These are phyloP conservation scores for Albifimbria verrucaria DNA, from an alignment of 2,329 filamentous ascomycete genomes.

Conservation along the genomic window DNA sequence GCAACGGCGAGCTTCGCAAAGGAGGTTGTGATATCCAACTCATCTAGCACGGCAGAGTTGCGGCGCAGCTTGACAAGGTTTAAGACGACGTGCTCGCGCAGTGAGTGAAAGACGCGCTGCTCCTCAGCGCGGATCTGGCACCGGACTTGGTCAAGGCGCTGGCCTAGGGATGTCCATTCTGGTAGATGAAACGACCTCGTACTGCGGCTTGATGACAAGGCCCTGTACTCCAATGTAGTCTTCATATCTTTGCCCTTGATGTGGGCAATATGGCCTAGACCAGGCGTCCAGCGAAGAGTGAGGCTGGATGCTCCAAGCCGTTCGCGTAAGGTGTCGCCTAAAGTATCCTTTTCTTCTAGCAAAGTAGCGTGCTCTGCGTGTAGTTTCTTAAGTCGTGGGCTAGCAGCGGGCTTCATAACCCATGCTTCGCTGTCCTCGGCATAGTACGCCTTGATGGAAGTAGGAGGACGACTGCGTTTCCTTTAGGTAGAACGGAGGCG, in stretches of 20 bases:
- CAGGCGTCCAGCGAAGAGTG: slow-evolving; percentile 80
- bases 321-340: slow-evolving; percentile 60
- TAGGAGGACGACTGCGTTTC: slow-evolving; percentile 38
- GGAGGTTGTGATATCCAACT: slow-evolving; percentile 85
- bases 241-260: slow-evolving; percentile 75
- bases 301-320: slow-evolving; percentile 62
- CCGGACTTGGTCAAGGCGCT: slow-evolving; percentile 72
- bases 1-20: slow-evolving; percentile 78
- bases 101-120: slow-evolving; percentile 68
- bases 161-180: slow-evolving; percentile 80
- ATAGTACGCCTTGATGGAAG: slow-evolving; percentile 55
- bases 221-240: slow-evolving; percentile 27
- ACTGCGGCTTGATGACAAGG: slow-evolving; percentile 73
- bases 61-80: slow-evolving; percentile 83
- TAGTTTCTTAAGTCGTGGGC: slow-evolving; percentile 58
- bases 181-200: slow-evolving; percentile 82
- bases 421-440: slow-evolving; percentile 58
- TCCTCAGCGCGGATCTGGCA: slow-evolving; percentile 81
- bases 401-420: slow-evolving; percentile 69
- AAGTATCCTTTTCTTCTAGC: slow-evolving; percentile 52
- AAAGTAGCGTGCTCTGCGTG: slow-evolving; percentile 66
- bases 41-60: slow-evolving; percentile 88
- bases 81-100: slow-evolving; percentile 73
- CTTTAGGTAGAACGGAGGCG: slow-evolving; percentile 52
- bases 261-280: slow-evolving; percentile 86